A percentile compares a stretch with the other conserved stretches of the same genome.
Conservation (phyloP, 345 rosid genomes). For the Lenwebbia sp. region DNA sequence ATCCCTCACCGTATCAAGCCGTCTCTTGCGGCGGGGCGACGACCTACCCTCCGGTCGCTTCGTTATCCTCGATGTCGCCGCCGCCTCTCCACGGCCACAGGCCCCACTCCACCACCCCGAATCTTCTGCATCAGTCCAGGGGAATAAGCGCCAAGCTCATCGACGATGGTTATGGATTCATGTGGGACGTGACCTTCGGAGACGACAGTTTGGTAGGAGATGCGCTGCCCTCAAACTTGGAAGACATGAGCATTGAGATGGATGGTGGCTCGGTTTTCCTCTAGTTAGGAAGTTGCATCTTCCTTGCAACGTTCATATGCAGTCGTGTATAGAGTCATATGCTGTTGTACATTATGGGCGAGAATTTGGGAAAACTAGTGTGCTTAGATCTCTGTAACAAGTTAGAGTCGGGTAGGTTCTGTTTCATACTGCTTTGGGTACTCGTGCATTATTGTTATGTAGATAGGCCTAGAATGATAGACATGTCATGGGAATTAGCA, state of each 20-base stretch:
- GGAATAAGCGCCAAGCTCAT: slow-evolving; percentile 18
- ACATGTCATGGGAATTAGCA: not conserved
- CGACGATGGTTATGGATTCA: slow-evolving; percentile 21
- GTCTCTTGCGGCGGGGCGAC: slow-evolving; percentile 5
- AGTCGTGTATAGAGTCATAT: not conserved
- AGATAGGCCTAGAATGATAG: not conserved
- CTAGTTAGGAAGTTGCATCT: not conserved
- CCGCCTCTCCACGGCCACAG: not conserved
- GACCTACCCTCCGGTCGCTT: not conserved
- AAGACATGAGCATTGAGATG: slow-evolving; percentile 26
- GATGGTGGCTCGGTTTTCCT: slow-evolving; percentile 28
- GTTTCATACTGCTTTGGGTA: not conserved
- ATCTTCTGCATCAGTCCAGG: slow-evolving; percentile 10
- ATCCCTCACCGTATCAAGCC: slow-evolving; percentile 3
- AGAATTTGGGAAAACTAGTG: not conserved
- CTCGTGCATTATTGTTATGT: not conserved
- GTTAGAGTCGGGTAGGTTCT: not conserved
- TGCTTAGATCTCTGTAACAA: not conserved
- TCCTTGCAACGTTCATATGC: not conserved
- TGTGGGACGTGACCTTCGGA: slow-evolving; percentile 25
- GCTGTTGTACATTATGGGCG: not conserved
- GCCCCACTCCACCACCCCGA: slow-evolving; percentile 11
- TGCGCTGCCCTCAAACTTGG: slow-evolving; percentile 26
- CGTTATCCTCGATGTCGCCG: not conserved
- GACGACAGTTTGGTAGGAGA: not conserved